Conservation (phyloP, 2,329 filamentous ascomycete species). For the Cryphonectria japonica region DNA sequence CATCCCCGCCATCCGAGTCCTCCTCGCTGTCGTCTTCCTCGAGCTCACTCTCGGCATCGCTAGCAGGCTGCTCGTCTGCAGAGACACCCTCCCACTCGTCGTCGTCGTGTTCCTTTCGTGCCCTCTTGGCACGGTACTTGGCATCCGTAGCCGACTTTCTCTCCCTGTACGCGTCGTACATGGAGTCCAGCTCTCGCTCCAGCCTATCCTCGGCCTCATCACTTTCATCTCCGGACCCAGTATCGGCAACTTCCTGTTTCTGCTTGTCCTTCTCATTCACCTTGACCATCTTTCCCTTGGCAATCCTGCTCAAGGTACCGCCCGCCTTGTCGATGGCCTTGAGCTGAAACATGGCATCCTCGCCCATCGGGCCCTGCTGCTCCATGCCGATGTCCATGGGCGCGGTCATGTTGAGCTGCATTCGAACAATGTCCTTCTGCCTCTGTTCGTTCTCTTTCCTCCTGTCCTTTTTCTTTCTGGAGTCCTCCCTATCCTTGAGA, state of each 20-base stretch:
- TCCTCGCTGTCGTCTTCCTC: slow-evolving; percentile 66
- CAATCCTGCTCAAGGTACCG: slow-evolving; percentile 68
- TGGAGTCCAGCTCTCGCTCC: slow-evolving; percentile 80
- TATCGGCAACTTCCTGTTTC: slow-evolving; percentile 63
- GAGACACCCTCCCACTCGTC: slow-evolving; percentile 94
- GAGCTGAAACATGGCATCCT: slow-evolving; percentile 84
- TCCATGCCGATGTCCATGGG: slow-evolving; percentile 96
- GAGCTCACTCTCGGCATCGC: slow-evolving; percentile 60
- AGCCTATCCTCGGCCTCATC: slow-evolving; percentile 83
- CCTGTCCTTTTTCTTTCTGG: slow-evolving; percentile 80
- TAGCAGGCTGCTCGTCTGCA: slow-evolving; percentile 60
- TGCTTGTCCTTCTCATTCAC: slow-evolving; percentile 59
- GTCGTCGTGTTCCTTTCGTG: slow-evolving; percentile 77
- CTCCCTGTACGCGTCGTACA: slow-evolving; percentile 87
- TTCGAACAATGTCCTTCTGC: slow-evolving; percentile 89
- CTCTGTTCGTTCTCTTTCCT: slow-evolving; percentile 91
- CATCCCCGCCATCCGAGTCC: slow-evolving; percentile 63
- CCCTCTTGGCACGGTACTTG: slow-evolving; percentile 89
- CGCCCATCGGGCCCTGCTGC: slow-evolving; percentile 75
- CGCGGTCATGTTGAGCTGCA: slow-evolving; percentile 97
- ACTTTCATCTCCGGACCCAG: slow-evolving; percentile 62
- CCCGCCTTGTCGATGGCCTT: slow-evolving; percentile 76
- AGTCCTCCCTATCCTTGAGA: slow-evolving; percentile 76
- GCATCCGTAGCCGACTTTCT: slow-evolving; percentile 78
- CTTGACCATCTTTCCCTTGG: slow-evolving; percentile 78